These are phyloP conservation scores for Gynostemma pentaphyllum DNA, from an alignment of 306 rosid genomes.

Conservation along the genomic window DNA sequence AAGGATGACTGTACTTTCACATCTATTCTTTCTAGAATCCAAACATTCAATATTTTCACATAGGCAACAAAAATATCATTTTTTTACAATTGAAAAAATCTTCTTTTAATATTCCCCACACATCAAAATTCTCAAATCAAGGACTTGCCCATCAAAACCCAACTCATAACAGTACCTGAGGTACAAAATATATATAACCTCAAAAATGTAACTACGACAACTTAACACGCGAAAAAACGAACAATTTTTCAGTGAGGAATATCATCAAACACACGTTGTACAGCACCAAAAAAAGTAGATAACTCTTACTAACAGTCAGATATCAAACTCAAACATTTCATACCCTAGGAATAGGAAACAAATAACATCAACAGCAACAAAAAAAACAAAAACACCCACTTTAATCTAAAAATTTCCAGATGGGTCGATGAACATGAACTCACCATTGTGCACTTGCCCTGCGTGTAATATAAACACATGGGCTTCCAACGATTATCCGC, in stretches of 20 bases:
- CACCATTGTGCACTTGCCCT: constrained; percentile 78
- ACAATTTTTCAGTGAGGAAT: constrained; percentile 14
- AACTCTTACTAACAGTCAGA: not conserved
- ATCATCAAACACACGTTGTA: constrained; percentile 33
- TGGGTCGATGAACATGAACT: not conserved
- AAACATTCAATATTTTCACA: not conserved
- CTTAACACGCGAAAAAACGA: not conserved
- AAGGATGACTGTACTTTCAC: not conserved
- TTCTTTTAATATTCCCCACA: not conserved
- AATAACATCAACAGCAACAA: not conserved
- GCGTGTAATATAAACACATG: constrained; percentile 77
- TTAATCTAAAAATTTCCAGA: not conserved
- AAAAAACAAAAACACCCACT: not conserved
- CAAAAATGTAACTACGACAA: not conserved
- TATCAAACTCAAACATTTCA: not conserved
- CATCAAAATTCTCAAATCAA: not conserved
- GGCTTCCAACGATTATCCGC: constrained; percentile 48
- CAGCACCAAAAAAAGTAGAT: constrained; percentile 1
- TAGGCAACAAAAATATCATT: not conserved
- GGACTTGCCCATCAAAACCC: not conserved
- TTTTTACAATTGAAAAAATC: not conserved
- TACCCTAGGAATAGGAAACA: not conserved
- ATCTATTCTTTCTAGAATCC: not conserved
- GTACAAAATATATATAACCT: not conserved
- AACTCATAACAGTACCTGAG: not conserved